These are phyloP conservation scores for Pyrenula aspistea DNA, from an alignment of 495 filamentous ascomycete genomes.

Conservation along the genomic window DNA sequence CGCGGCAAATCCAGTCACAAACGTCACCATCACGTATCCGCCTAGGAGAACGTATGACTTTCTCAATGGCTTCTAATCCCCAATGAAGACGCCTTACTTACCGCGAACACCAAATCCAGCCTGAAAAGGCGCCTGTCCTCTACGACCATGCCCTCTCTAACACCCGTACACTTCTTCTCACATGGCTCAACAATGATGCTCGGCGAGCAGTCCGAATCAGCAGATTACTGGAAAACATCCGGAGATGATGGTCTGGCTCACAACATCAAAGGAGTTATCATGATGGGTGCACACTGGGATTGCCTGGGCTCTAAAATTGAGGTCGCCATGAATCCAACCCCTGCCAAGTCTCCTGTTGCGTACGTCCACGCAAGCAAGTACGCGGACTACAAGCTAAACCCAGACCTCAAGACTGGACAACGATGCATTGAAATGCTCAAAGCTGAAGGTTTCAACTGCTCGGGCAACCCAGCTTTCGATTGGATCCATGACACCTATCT, in stretches of 20 bases:
- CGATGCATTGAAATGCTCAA: conserved; percentile 31
- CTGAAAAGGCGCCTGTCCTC: too few relatives aligned
- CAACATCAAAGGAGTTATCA: conserved; percentile 44
- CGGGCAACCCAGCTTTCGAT: conserved; percentile 36
- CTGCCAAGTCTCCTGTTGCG: conserved; percentile 41
- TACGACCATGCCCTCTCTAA: conserved; percentile 7
- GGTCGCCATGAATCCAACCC: conserved; percentile 42
- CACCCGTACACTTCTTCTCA: conserved; percentile 55
- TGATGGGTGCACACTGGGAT: conserved; percentile 59
- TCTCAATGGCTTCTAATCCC: too few relatives aligned
- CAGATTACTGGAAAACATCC: conserved; percentile 49
- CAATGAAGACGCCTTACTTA: too few relatives aligned
- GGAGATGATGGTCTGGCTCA: conserved; percentile 44
- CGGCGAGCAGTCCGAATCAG: conserved; percentile 43
- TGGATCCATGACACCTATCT: conserved; percentile 58
- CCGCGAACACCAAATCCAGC: too few relatives aligned
- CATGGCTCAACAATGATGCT: conserved; percentile 61
- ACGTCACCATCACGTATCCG: too few relatives aligned
- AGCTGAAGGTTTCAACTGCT: conserved; percentile 34
- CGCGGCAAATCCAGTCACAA: too few relatives aligned
- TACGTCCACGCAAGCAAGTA: conserved; percentile 50
- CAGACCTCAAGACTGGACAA: conserved; percentile 35
- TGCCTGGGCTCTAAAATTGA: conserved; percentile 32
- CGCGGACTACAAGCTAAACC: conserved; percentile 38
- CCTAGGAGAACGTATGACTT: too few relatives aligned